Base-by-base conservation (phyloP, 495 filamentous ascomycete species). In the Pyrenula aspistea region DNA sequence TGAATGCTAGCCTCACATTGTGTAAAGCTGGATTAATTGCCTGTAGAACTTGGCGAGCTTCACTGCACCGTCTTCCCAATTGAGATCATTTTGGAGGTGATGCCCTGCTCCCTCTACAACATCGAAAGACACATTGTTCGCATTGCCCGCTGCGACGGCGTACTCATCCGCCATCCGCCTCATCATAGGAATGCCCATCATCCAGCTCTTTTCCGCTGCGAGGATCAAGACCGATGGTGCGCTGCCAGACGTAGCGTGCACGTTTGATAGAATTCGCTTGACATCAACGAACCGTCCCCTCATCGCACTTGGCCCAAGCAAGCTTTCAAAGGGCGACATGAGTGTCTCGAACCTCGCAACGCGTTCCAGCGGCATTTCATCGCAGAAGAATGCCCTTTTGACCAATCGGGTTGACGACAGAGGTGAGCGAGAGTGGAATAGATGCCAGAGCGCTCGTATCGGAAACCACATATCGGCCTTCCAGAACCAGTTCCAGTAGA, bases 401-500 rank as follows among this genome's bases (percentile, higher is more conserved):
- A 74, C 68, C 0, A 78, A 57, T 1, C 49, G 22, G 0, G 76
- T 71, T 11, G 71, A 71, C 1, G 75, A 75, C 0, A 78, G 68
- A 0, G 72, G 72, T 22, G 75, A 79, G 25, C 72, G 69, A 0
- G 77, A 67, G 60, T 79, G 77, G 62, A 69, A 64, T 2, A 60
- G 49, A 48, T 58, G 55, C n/a, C 25, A 19, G n/a, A 24, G 52
- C 10, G 48, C 42, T n/a, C 73, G 62, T 51, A 70, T n/a, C 2
- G 57, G 49, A 58, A 77, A 75, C 66, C 67, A 71, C 2, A 69
- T 71, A 50, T 78, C 76, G 0, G 73, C 55, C 0, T 49, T 53
- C n/a, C n/a, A n/a, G 52, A 61, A 63, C 74, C 74, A 81, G 55
- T 74, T 75, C 47, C 57, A 53, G 53, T 79, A 77, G 20, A 73